Evolutionary conservation across 495 filamentous ascomycete genomes (phyloP), one percentile per base, ranked within the genome.

Genomic region (Copromyces sp.): DNA sequence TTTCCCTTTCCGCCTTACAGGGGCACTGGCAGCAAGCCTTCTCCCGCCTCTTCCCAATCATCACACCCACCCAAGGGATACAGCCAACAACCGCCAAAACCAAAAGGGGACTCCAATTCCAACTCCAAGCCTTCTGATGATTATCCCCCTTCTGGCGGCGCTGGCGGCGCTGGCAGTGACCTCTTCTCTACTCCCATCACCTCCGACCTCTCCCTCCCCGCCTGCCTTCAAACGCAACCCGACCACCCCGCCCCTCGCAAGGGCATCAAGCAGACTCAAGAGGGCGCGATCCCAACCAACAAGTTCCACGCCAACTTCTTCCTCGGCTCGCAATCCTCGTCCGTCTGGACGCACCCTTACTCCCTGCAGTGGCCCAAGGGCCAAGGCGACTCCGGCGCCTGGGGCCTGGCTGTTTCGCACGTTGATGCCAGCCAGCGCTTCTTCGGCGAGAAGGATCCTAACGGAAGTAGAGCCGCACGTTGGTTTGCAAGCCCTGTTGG

Each of bases 301-400:
- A 98, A 97, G 76, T 99, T 97, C 80, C 97, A 97, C 77, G 89
- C 89, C 70, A 97, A 96, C 68, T 89, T 97, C 74, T 95, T 95
- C 77, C 83, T 98, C 3, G 93, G 90, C 4, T 86, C 81, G 68
- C 94, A 97, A 80, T 87, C 82, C 4, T 86, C 87, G 44, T 85
- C 90, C 1, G 87, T 89, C 0, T 98, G 92, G 85, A 92, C 93
- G 2, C 90, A 96, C 78, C 95, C 95, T 11, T 99, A 97, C 80
- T 90, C 91, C 0, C 74, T 97, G 3, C 81, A 87, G 44, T 97
- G 94, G 93, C 84, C 89, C 3, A 90, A 88, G 76, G 94, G 94
- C 3, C 80, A 81, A 53, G 92, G 92, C 14, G 84, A 83, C 40
- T 82, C 89, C 2, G 77, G 81, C 69, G 95, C 90, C 80, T 97